These are phyloP conservation scores for Dendrocalamus latiflorus DNA, from an alignment of 202 grass and related monocot genomes.

Conservation along the genomic window DNA sequence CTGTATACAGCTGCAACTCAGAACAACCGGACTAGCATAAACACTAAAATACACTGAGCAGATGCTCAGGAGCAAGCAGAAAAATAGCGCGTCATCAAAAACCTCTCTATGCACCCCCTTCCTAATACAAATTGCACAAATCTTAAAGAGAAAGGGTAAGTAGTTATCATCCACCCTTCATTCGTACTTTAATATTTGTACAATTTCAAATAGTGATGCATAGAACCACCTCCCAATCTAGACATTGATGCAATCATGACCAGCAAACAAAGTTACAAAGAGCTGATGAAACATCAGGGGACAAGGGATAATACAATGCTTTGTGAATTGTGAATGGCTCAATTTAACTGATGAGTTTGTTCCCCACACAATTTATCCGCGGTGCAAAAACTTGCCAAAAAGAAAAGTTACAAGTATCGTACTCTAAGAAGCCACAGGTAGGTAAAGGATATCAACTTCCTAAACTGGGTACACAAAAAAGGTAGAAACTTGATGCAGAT, in stretches of 20 bases:
- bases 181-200: too few relatives aligned
- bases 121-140: too few relatives aligned
- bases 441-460: conserved; percentile 27
- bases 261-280: not conserved
- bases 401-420: conserved; percentile 8
- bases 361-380: conserved; percentile 32
- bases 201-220: too few relatives aligned
- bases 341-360: conserved; percentile 6
- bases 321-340: not conserved
- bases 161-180: too few relatives aligned
- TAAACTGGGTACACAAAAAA: conserved; percentile 29
- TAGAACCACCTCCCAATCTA: too few relatives aligned
- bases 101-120: not conserved
- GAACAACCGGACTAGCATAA: not conserved
- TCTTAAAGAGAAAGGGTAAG: too few relatives aligned
- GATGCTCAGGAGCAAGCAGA: not conserved
- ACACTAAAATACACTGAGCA: not conserved
- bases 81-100: not conserved
- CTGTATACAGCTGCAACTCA: not conserved
- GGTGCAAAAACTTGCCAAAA: conserved; percentile 8
- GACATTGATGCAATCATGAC: not conserved
- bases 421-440: not conserved
- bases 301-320: not conserved
- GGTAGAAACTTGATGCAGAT: not conserved
- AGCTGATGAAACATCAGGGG: not conserved